These are phyloP conservation scores for Dothiorella sarmentorum DNA, from an alignment of 2,329 filamentous ascomycete genomes.

Conservation along the genomic window DNA sequence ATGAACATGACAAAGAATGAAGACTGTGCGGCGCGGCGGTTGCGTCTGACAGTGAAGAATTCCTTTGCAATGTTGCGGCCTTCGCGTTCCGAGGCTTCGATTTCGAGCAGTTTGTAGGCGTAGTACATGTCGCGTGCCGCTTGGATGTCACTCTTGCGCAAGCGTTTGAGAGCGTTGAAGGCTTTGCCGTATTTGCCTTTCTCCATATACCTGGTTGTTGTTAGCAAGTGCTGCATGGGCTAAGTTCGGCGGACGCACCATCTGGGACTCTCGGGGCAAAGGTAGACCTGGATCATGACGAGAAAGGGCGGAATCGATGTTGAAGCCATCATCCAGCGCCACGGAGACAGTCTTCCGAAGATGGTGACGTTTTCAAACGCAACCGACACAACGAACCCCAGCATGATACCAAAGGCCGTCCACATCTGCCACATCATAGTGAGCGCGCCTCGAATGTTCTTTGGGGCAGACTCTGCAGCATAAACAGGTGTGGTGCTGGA, in stretches of 20 bases:
- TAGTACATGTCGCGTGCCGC: slow-evolving; percentile 56
- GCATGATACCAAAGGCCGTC: slow-evolving; percentile 45
- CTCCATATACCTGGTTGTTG: slow-evolving; percentile 32
- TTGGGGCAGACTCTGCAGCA: slow-evolving; percentile 38
- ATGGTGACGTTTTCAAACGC: slow-evolving; percentile 23
- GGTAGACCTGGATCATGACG: slow-evolving; percentile 18
- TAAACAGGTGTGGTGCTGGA: slow-evolving; percentile 44
- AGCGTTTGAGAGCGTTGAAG: slow-evolving; percentile 38
- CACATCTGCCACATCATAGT: slow-evolving; percentile 48
- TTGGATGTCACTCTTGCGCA: slow-evolving; percentile 47
- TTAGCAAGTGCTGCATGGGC: neutral
- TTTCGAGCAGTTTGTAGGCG: slow-evolving; percentile 44
- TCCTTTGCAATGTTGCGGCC: slow-evolving; percentile 30
- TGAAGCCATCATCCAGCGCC: slow-evolving; percentile 19
- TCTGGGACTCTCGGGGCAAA: slow-evolving; percentile 39
- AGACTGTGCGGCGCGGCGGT: slow-evolving; percentile 33
- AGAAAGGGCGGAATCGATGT: slow-evolving; percentile 13
- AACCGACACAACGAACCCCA: slow-evolving; percentile 40
- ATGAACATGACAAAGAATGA: slow-evolving; percentile 32
- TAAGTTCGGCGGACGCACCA: slow-evolving; percentile 27
- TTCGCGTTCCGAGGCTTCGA: slow-evolving; percentile 34
- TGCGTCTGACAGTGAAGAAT: slow-evolving; percentile 28
- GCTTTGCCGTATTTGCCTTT: slow-evolving; percentile 41
- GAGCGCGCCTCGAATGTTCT: slow-evolving; percentile 40
- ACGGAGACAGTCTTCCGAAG: neutral